Evolutionary conservation across 148 eudicot genomes (phyloP).

Genomic region (Nepenthes mirabilis): DNA sequence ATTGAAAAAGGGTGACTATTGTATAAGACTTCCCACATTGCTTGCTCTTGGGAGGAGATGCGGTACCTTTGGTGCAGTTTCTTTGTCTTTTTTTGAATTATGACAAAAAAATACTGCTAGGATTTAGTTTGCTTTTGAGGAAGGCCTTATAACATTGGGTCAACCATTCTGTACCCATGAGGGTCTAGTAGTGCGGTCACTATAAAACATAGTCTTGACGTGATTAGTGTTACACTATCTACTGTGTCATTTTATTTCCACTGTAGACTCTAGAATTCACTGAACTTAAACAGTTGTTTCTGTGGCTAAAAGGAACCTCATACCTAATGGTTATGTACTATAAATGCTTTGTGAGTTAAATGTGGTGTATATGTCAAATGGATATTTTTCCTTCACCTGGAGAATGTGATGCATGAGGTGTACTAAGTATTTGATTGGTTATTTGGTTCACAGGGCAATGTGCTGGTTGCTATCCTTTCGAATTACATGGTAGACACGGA

Average conservation of each 20-base stretch:
- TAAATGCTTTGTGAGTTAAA: background rate
- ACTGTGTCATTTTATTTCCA: background rate
- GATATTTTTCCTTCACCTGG: background rate
- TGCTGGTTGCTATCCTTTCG: constrained; percentile 70
- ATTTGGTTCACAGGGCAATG: constrained; percentile 51
- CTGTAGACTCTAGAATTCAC: background rate
- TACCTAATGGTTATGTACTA: background rate
- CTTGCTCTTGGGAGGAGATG: no score
- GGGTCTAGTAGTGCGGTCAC: background rate
- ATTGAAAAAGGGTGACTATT: no score
- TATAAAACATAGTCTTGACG: background rate
- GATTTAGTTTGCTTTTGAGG: no score
- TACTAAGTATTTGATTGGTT: constrained; percentile 3
- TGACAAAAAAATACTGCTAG: no score
- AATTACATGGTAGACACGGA: constrained; percentile 97
- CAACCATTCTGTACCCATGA: no score
- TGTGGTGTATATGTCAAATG: background rate
- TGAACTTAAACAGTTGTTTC: background rate
- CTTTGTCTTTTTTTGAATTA: no score
- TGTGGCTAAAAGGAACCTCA: background rate
- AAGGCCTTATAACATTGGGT: no score
- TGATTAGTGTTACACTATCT: background rate
- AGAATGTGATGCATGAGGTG: background rate
- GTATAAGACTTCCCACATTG: no score
- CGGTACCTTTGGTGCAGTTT: no score